phyloP scores from a whole-genome alignment of 345 rosid species.

The Eucalyptus grandis region DNA sequence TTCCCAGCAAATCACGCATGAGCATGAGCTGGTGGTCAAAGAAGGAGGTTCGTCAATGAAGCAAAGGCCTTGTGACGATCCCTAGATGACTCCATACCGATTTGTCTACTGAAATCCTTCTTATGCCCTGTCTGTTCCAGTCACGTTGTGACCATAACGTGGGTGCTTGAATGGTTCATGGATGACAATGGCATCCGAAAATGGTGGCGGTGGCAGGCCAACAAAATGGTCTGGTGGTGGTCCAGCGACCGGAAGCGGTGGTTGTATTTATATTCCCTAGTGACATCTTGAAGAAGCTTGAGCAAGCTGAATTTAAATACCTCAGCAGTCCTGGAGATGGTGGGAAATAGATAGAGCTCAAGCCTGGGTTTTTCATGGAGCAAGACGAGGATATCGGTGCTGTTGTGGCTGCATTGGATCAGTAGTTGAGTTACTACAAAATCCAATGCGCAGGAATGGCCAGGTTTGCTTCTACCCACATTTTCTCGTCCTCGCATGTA shows the following conservation, averaged over 20 bases:
- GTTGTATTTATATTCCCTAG: neutral
- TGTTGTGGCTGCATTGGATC: neutral
- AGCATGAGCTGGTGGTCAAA: neutral
- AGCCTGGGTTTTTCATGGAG: neutral
- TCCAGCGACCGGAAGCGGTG: neutral
- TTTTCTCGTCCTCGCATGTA: neutral
- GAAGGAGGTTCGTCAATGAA: neutral
- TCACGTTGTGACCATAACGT: no score
- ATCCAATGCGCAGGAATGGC: neutral
- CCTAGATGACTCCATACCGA: neutral
- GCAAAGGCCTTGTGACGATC: neutral
- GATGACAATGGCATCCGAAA: no score
- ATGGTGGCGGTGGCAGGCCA: accelerated
- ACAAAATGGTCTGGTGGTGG: no score
- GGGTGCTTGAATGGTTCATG: no score
- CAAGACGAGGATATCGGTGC: neutral
- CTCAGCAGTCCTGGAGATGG: neutral
- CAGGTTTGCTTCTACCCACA: neutral
- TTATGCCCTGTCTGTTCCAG: no score
- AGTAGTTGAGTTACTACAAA: neutral
- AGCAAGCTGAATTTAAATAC: neutral
- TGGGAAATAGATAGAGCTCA: neutral
- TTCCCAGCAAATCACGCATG: neutral
- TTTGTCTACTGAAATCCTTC: no score
- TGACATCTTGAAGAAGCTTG: neutral